These are phyloP conservation scores for Mycena vulgaris DNA, from an alignment of 768 basidiomycete genomes.

Conservation along the genomic window DNA sequence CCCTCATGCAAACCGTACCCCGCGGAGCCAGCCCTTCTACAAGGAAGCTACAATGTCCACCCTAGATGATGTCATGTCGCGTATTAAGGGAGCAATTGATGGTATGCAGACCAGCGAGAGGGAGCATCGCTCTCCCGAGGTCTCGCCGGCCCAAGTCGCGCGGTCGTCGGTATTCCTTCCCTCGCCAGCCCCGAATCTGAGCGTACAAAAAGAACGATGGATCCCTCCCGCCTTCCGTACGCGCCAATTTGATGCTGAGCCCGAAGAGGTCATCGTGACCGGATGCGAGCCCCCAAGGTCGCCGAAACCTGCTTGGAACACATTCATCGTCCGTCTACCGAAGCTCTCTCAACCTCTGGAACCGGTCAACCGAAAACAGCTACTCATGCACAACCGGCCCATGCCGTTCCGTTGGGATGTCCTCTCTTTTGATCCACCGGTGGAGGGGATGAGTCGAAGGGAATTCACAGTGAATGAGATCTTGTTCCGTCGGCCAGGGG, in stretches of 20 bases:
- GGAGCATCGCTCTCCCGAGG: slow-evolving; percentile 47
- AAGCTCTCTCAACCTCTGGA: slow-evolving; percentile 57
- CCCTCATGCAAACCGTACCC: slow-evolving; percentile 50
- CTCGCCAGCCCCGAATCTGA: slow-evolving; percentile 37
- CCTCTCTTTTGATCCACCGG: slow-evolving; percentile 80
- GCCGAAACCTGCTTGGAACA: slow-evolving; percentile 57
- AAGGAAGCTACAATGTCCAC: slow-evolving; percentile 77
- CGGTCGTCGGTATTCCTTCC: slow-evolving; percentile 32
- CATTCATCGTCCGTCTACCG: slow-evolving; percentile 66
- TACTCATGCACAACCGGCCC: slow-evolving; percentile 58
- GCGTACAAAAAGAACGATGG: slow-evolving; percentile 65
- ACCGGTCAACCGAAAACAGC: slow-evolving; percentile 64
- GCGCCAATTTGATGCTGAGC: slow-evolving; percentile 54
- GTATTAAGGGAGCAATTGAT: slow-evolving; percentile 86
- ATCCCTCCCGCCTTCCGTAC: slow-evolving; percentile 69
- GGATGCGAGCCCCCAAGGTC: slow-evolving; percentile 64
- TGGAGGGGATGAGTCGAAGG: slow-evolving; percentile 72
- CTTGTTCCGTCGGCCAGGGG: slow-evolving; percentile 64
- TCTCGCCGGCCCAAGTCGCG: slow-evolving; percentile 35
- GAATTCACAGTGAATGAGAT: slow-evolving; percentile 78
- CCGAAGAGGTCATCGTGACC: slow-evolving; percentile 64
- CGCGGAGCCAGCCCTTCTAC: slow-evolving; percentile 60
- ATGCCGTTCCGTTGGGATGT: slow-evolving; percentile 71
- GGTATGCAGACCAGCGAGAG: slow-evolving; percentile 71
- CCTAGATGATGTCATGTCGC: slow-evolving; percentile 86